phyloP scores from a whole-genome alignment of 495 filamentous ascomycete species.

The Polyplosphaeria fusca region DNA sequence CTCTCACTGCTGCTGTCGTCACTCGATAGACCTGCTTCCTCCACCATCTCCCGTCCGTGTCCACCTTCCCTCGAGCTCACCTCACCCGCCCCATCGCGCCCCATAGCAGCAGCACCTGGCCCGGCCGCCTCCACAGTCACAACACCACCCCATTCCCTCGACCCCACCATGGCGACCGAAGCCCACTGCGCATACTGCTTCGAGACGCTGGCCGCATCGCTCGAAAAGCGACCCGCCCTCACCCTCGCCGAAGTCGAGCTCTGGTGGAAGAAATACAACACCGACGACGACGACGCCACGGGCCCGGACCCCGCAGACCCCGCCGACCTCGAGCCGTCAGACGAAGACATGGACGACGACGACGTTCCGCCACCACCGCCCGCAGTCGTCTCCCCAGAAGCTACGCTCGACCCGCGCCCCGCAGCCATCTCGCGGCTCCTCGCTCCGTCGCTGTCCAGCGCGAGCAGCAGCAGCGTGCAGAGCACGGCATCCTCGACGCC shows the following conservation, averaged over 20 bases:
- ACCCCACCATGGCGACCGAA: slow-evolving; percentile 65
- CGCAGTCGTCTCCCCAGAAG: background rate
- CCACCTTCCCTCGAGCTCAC: too few relatives aligned
- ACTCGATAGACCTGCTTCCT: too few relatives aligned
- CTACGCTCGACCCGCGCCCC: slow-evolving; percentile 14
- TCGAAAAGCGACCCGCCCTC: slow-evolving; percentile 57
- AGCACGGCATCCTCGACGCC: slow-evolving; percentile 45
- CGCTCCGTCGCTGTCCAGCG: slow-evolving; percentile 38
- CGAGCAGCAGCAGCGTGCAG: slow-evolving; percentile 46
- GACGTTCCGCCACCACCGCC: background rate
- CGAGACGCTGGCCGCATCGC: slow-evolving; percentile 68
- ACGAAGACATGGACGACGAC: slow-evolving; percentile 14
- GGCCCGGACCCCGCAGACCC: background rate
- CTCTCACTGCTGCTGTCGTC: too few relatives aligned
- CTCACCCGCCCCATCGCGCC: too few relatives aligned
- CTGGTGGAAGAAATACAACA: slow-evolving; percentile 60
- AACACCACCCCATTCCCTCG: too few relatives aligned
- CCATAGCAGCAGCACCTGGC: too few relatives aligned
- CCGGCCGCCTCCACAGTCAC: too few relatives aligned
- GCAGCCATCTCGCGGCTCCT: slow-evolving; percentile 40
- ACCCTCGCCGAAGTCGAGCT: slow-evolving; percentile 64
- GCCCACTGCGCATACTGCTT: slow-evolving; percentile 91
- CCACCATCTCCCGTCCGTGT: too few relatives aligned
- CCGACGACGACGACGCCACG: slow-evolving; percentile 28
- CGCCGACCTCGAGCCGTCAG: slow-evolving; percentile 15